These are phyloP conservation scores for Penstemon barbatus DNA, from an alignment of 257 asterid genomes.

Conservation along the genomic window DNA sequence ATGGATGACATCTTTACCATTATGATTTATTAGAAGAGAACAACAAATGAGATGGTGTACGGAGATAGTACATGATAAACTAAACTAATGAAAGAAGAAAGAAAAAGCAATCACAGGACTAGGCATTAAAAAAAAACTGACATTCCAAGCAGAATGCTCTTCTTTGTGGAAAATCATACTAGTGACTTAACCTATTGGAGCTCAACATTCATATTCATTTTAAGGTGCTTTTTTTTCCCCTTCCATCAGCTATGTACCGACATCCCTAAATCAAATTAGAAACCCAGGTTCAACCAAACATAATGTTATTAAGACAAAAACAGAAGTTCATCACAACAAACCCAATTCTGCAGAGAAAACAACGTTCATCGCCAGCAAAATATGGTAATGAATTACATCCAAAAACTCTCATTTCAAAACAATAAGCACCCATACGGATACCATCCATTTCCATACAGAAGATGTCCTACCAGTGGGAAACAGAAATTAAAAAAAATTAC, in stretches of 20 bases:
- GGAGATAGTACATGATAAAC: background rate
- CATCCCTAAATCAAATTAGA: no score
- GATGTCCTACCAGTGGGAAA: background rate
- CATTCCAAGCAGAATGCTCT: background rate
- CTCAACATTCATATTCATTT: background rate
- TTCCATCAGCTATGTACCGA: background rate
- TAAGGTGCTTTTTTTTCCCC: background rate
- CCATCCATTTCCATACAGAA: background rate
- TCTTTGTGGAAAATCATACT: background rate
- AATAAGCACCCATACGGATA: background rate
- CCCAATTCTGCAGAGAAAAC: background rate
- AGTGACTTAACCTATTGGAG: background rate
- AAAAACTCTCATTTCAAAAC: background rate
- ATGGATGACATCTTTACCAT: background rate
- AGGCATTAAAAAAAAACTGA: background rate
- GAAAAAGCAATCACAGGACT: slow-evolving; percentile 6
- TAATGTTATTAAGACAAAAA: background rate
- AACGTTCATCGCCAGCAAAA: background rate
- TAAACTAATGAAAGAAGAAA: background rate
- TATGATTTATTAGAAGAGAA: background rate
- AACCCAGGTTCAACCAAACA: no score
- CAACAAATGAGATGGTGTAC: background rate
- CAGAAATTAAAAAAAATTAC: background rate
- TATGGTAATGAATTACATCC: background rate
- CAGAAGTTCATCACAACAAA: background rate